Conservation (phyloP, 2,329 filamentous ascomycete genomes). For the Aspergillus sp. region DNA sequence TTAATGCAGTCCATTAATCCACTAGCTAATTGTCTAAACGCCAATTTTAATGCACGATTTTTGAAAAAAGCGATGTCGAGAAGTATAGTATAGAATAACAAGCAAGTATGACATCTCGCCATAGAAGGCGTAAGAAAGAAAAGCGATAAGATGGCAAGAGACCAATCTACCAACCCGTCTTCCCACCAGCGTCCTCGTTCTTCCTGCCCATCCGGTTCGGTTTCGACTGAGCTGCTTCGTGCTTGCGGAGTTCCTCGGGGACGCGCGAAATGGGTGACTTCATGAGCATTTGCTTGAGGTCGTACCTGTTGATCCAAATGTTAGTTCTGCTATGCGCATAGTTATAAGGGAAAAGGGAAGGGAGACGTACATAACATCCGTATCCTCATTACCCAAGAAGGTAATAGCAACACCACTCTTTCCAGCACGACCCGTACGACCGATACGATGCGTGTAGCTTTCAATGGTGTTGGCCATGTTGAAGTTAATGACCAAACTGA, state of each 20-base stretch:
- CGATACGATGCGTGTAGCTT: slow-evolving; percentile 92
- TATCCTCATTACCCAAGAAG: slow-evolving; percentile 85
- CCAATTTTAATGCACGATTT: too few relatives aligned
- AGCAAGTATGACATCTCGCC: too few relatives aligned
- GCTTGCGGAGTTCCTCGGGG: slow-evolving; percentile 81
- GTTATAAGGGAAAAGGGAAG: neutral
- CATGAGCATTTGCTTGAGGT: slow-evolving; percentile 88
- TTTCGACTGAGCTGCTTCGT: slow-evolving; percentile 86
- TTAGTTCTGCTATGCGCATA: slow-evolving; percentile 12
- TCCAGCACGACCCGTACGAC: slow-evolving; percentile 92
- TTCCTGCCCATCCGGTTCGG: slow-evolving; percentile 42
- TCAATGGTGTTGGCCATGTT: slow-evolving; percentile 96
- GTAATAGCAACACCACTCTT: slow-evolving; percentile 96
- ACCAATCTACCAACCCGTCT: slow-evolving; percentile 26
- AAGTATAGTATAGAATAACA: too few relatives aligned
- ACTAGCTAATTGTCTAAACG: too few relatives aligned
- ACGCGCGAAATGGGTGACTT: slow-evolving; percentile 85
- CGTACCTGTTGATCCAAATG: slow-evolving; percentile 47
- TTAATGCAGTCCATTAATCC: too few relatives aligned
- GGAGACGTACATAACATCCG: slow-evolving; percentile 66
- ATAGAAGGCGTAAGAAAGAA: too few relatives aligned
- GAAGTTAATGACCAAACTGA: slow-evolving; percentile 93
- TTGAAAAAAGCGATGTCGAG: too few relatives aligned
- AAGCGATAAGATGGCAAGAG: neutral
- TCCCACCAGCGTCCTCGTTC: slow-evolving; percentile 38